Base-by-base conservation (phyloP, 768 basidiomycete genomes). In the Boletus rubroflammeus region DNA sequence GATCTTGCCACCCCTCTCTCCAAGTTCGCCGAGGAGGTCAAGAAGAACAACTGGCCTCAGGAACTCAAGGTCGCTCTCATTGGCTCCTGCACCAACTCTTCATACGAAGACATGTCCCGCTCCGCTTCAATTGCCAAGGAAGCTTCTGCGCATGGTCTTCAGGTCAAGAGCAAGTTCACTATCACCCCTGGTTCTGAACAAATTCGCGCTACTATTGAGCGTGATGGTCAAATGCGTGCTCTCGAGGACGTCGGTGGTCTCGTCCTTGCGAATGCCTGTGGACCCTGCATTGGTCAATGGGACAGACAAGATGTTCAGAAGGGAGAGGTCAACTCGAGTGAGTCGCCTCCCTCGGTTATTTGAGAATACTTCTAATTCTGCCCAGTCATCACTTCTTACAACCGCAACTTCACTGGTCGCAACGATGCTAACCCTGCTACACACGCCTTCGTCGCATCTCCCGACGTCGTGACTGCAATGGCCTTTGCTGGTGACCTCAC, bases 401-500 rank as follows among this genome's bases (percentile, higher is more conserved):
- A 99, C 86, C 95, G 97, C 72, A 99, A 99, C 86, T 99, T 99
- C 80, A 98, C 97, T 62, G 97, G 96, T 54, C 93, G 97, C 69
- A 99, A 99, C 74, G 97, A 98, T 67, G 95, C 97, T 64, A 98
- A 99, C 84, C 94, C 96, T 21, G 94, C 94, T 58, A 99, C 97
- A 31, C 97, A 98, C 74, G 91, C 93, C 46, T 96, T 95, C 67
- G 93, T 96, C 66, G 87, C 93, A 38, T 93, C 93, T 32, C 93
- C 91, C 40, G 91, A 97, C 66, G 77, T 99, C 70, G 96, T 98
- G 71, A 98, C 96, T 61, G 97, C 97, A 56, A 86, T 99, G 81
- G 84, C 90, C 54, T 98, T 97, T 74, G 93, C 91, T 56, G 97
- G 97, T 54, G 79, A 83, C 58, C 88, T 99, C 63, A 84, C 89